A percentile compares a stretch with the other conserved stretches of the same genome.
Evolutionary conservation across 495 filamentous ascomycete genomes (phyloP).

Genomic region (Penicillium fimorum): DNA sequence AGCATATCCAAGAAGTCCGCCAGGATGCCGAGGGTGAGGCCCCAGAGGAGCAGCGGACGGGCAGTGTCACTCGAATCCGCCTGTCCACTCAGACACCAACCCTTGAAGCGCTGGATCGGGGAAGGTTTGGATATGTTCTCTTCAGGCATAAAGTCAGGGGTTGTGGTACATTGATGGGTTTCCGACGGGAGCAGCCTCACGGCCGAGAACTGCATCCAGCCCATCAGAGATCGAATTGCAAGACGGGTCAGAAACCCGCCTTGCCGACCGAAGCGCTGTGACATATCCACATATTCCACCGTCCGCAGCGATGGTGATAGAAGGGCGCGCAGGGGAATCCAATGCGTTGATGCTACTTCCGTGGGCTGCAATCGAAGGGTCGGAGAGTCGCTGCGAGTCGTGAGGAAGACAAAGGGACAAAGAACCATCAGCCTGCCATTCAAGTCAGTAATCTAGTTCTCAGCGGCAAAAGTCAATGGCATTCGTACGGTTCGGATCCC

Average conservation of each 20-base stretch:
- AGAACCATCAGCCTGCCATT: constrained; percentile 67
- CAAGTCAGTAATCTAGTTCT: constrained; percentile 5
- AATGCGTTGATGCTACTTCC: constrained; percentile 74
- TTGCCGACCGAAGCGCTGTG: constrained; percentile 57
- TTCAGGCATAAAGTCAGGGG: constrained; percentile 45
- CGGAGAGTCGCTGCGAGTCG: constrained; percentile 56
- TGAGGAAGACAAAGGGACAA: constrained; percentile 71
- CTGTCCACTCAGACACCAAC: constrained; percentile 36
- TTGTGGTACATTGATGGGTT: constrained; percentile 54
- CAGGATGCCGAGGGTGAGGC: constrained; percentile 68
- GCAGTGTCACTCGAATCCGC: constrained; percentile 28
- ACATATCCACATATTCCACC: constrained; percentile 63
- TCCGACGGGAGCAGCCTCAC: constrained; percentile 63
- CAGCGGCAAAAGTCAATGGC: background rate
- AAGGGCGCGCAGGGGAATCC: constrained; percentile 68
- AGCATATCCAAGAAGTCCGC: constrained; percentile 72
- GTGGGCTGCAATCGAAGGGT: constrained; percentile 64
- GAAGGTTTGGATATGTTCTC: constrained; percentile 13
- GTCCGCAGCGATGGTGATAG: constrained; percentile 62
- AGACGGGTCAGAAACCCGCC: constrained; percentile 50
- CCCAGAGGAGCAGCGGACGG: constrained; percentile 69
- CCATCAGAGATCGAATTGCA: constrained; percentile 55
- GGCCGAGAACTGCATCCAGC: constrained; percentile 71
- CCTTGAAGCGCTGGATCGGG: constrained; percentile 27
- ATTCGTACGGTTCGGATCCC: constrained; percentile 64